Conservation (phyloP, 2,329 filamentous ascomycete species). For the Neofusicoccum sp. region DNA sequence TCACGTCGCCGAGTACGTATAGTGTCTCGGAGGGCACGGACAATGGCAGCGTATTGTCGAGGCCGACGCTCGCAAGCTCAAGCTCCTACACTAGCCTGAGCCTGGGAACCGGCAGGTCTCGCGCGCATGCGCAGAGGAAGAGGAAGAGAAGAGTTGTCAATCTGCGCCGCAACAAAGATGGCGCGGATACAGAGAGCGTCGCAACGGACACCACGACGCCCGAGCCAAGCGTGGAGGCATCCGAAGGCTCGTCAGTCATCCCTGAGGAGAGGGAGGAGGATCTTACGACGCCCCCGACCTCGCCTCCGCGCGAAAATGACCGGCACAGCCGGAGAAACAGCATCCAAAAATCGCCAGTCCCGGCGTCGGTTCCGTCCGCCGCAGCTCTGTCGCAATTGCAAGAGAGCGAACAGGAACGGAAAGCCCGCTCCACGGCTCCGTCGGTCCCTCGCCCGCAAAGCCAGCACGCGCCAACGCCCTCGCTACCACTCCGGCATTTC, state of each 20-base stretch:
- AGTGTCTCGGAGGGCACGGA: slow-evolving; percentile 50
- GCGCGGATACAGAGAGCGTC: slow-evolving; percentile 45
- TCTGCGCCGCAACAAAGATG: slow-evolving; percentile 62
- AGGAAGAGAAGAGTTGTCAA: slow-evolving; percentile 85
- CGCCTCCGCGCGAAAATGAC: slow-evolving; percentile 24
- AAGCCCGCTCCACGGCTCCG: neutral
- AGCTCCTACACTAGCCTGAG: slow-evolving; percentile 62
- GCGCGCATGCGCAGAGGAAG: slow-evolving; percentile 65
- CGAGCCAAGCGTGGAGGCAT: slow-evolving; percentile 54
- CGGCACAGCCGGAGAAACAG: slow-evolving; percentile 9
- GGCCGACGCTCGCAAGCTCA: slow-evolving; percentile 64
- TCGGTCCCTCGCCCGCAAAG: neutral
- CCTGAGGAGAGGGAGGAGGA: slow-evolving; percentile 32
- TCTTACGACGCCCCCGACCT: slow-evolving; percentile 32
- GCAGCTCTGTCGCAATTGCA: slow-evolving; percentile 9
- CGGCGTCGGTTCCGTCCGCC: neutral
- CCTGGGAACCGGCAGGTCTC: slow-evolving; percentile 59
- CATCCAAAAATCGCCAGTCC: neutral
- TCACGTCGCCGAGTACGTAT: slow-evolving; percentile 19
- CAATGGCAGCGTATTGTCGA: slow-evolving; percentile 52
- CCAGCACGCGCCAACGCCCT: slow-evolving; percentile 6
- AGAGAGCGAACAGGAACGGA: neutral
- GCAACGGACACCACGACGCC: slow-evolving; percentile 53
- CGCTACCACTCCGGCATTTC: slow-evolving; percentile 23
- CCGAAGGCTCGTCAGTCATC: slow-evolving; percentile 51